Base-by-base conservation (phyloP, 169 alveolate species). In the Plasmodium gallinaceum region DNA sequence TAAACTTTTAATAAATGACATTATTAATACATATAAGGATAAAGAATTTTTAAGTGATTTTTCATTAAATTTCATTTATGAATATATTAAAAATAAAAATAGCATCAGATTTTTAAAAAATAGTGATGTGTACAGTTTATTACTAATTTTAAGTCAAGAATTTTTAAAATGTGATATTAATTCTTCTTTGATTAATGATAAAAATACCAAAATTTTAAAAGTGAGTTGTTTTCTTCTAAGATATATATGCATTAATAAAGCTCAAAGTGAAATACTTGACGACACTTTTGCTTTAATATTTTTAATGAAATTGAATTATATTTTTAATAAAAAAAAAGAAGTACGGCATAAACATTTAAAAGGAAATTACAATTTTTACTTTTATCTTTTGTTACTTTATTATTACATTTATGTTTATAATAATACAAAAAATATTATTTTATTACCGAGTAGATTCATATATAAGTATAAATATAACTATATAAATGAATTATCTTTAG, bases 81-180 rank as follows among this genome's bases (percentile, higher is more conserved):
- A 24, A 7, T 16, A 66, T 24, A 24, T 26, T 51, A 80, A 48
- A 46, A 69, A 16, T 10, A 60, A 57, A 20, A 69, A 48, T 4
- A 62, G 68, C 22, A 20, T 52, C 16, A 54, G 37, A 26, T 43
- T 16, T 66, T 65, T 68, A 46, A 62, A 32, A 16, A 42, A 14
- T 7, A 60, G 48, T 45, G 85, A 80, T 9, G 74, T 42, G 24
- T 46, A 54, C 14, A 32, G 70, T 8, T 32, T 80, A 61, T 37
- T 80, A 37, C 18, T 80, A 43, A 68, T 80, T 54, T 58, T 80
- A 51, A 69, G 90, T 39, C 90, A 46, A 61, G 90, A 80, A 37
- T 52, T 80, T 66, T 26, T 80, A 46, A 48, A 42, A 68, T 7
- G 9, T 32, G 22, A 62, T 75, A 46, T 5, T 10, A 22, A 71